Evolutionary conservation across 495 filamentous ascomycete genomes (phyloP), one percentile per base, ranked within the genome.

Genomic region (Penicillium psychrofluorescens): DNA sequence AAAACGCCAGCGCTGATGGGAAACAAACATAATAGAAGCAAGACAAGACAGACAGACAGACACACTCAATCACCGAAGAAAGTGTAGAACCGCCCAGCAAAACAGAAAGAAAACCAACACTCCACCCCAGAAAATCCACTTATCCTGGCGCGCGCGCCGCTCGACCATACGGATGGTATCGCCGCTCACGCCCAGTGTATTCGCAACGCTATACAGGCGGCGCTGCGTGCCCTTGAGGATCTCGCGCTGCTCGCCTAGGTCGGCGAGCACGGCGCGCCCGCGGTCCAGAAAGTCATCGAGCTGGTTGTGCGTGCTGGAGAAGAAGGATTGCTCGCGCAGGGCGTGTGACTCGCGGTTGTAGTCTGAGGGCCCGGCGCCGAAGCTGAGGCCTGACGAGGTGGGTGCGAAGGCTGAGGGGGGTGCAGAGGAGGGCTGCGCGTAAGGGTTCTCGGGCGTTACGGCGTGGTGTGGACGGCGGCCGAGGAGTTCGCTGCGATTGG

Each of bases 151-250:
- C 41, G 92, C 90, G 48, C 92, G 76, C 55, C 92, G 70, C 64
- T 97, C 90, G 39, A 98, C 67, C 87, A 90, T 95, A 11, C 94
- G 78, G 44, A 98, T 98, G 6, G 92, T 98, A 61, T 97, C 94
- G 28, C 91, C 90, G 61, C 84, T 90, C 31, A 98, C 77, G 7
- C 92, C 92, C 48, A 98, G 66, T 28, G 94, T 97, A 56, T 95
- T 97, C 7, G 86, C 92, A 14, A 95, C 88, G 58, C 79, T 89
- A 57, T 97, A 97, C 36, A 99, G 71, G 60, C 80, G 78, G 57
- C 82, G 79, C 71, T 97, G 92, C 35, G 92, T 97, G 7, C 81
- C 84, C 71, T 99, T 99, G 47, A 99, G 71, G 58, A 97, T 85
- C 59, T 95, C 91, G 33, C 88, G 74, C 71, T 99, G 94, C 60